Percentiles rank a stretch among this genome's conserved stretches.
Conservation (phyloP, 169 alveolate species). For the Eimeria maxima region DNA sequence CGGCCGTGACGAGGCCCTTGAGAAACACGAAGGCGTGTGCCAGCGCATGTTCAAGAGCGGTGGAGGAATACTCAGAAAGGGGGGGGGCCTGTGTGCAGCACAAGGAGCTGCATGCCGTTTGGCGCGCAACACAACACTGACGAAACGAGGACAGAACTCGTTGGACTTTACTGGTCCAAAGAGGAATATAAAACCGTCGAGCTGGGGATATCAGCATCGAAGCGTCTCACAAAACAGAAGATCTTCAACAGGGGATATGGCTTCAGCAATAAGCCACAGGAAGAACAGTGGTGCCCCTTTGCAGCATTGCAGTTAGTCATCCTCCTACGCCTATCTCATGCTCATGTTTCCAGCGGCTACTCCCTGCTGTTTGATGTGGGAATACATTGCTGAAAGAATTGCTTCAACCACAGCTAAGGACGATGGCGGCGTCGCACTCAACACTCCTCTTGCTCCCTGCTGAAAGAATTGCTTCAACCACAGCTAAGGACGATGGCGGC, state of each 20-base stretch:
- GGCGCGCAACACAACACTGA: not conserved
- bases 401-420: not conserved
- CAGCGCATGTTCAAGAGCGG: constrained; percentile 78
- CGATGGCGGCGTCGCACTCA: no score
- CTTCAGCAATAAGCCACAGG: not conserved
- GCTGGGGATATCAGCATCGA: constrained; percentile 36
- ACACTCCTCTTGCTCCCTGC: no score
- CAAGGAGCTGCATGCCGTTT: constrained; percentile 62
- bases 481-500: not conserved
- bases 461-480: not conserved
- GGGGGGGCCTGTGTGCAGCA: constrained; percentile 71
- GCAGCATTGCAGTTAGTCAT: not conserved
- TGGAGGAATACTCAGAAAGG: constrained; percentile 56
- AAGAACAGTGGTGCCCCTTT: not conserved
- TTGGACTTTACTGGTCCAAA: constrained; percentile 1
- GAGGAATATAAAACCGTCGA: constrained; percentile 21
- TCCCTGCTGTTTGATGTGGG: not conserved
- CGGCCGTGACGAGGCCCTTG: constrained; percentile 79
- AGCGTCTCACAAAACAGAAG: constrained; percentile 3
- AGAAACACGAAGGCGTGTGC: constrained; percentile 80
- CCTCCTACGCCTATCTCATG: not conserved
- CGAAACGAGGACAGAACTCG: not conserved
- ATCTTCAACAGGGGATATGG: not conserved
- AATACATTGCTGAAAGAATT: not conserved
- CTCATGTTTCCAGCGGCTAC: not conserved